phyloP scores from a whole-genome alignment of 805 yeast species.

The Kodamaea laetipori region DNA sequence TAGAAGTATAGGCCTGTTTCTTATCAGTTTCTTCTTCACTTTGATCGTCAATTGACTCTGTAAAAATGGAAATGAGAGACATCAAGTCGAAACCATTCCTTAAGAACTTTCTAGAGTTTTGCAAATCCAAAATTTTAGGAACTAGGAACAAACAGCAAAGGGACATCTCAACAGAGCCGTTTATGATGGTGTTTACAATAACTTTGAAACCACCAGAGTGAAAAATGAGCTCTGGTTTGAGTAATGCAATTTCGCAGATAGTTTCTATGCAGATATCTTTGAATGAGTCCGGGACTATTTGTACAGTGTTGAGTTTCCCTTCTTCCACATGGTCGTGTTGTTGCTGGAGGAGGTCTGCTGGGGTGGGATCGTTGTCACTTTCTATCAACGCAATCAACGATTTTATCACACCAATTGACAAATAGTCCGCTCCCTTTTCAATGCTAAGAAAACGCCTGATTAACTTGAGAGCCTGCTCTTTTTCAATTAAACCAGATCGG shows the following conservation, averaged over 20 bases:
- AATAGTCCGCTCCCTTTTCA: constrained; percentile 49
- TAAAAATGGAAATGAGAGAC: constrained; percentile 65
- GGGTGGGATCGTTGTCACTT: constrained; percentile 11
- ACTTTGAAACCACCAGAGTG: constrained; percentile 57
- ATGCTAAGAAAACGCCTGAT: constrained; percentile 62
- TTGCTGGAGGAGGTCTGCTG: constrained; percentile 5
- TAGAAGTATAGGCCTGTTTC: constrained; percentile 39
- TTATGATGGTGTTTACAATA: constrained; percentile 40
- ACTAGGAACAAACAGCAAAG: constrained; percentile 44
- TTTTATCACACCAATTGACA: constrained; percentile 65
- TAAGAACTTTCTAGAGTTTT: constrained; percentile 53
- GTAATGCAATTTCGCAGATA: constrained; percentile 37
- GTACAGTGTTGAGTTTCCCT: background rate
- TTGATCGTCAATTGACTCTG: constrained; percentile 46
- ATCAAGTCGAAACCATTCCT: constrained; percentile 65
- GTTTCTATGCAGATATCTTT: constrained; percentile 49
- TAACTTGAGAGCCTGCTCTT: constrained; percentile 75
- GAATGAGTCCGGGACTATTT: constrained; percentile 30
- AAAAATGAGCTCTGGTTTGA: constrained; percentile 46
- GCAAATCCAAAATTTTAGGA: constrained; percentile 57
- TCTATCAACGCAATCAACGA: constrained; percentile 48
- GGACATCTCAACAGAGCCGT: constrained; percentile 23
- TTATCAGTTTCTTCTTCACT: constrained; percentile 11
- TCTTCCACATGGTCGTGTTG: background rate
- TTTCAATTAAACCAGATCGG: constrained; percentile 55